Conservation (phyloP, 1,139 yeast genomes). For the Eremothecium coryli region DNA sequence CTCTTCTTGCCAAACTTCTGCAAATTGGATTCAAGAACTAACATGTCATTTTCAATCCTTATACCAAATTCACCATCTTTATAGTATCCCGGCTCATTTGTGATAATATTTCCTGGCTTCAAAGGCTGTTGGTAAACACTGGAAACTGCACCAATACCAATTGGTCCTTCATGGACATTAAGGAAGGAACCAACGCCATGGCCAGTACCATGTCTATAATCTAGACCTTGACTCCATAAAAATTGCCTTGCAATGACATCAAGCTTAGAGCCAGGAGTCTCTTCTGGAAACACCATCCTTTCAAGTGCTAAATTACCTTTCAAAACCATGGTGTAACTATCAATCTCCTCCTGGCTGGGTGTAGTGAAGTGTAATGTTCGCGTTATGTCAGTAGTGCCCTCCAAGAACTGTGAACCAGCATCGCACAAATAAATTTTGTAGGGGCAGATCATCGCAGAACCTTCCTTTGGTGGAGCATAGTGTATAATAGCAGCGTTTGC, state of each 20-base stretch:
- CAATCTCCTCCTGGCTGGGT: conserved; percentile 60
- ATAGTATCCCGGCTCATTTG: conserved; percentile 95
- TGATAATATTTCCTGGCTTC: conserved; percentile 59
- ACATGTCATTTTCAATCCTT: conserved; percentile 75
- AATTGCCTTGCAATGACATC: conserved; percentile 86
- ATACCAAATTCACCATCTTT: conserved; percentile 91
- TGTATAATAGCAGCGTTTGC: conserved; percentile 91
- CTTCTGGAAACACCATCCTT: conserved; percentile 71
- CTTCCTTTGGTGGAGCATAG: conserved; percentile 62
- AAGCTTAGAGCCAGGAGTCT: conserved; percentile 72
- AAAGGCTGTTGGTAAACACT: conserved; percentile 26
- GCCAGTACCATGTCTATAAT: conserved; percentile 94
- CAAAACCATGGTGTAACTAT: conserved; percentile 78
- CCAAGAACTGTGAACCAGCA: conserved; percentile 87
- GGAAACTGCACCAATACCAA: conserved; percentile 72
- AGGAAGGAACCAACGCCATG: conserved; percentile 94
- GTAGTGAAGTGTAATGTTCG: conserved; percentile 76
- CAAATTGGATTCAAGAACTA: conserved; percentile 36
- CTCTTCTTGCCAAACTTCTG: conserved; percentile 41
- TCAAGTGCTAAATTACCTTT: conserved; percentile 87
- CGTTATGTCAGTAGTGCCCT: conserved; percentile 95
- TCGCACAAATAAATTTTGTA: conserved; percentile 76
- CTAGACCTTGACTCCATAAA: conserved; percentile 80
- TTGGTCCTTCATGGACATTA: conserved; percentile 95
- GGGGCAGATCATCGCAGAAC: conserved; percentile 63